Evolutionary conservation across 805 yeast species (phyloP).

Genomic region (Yarrowia bubula): DNA sequence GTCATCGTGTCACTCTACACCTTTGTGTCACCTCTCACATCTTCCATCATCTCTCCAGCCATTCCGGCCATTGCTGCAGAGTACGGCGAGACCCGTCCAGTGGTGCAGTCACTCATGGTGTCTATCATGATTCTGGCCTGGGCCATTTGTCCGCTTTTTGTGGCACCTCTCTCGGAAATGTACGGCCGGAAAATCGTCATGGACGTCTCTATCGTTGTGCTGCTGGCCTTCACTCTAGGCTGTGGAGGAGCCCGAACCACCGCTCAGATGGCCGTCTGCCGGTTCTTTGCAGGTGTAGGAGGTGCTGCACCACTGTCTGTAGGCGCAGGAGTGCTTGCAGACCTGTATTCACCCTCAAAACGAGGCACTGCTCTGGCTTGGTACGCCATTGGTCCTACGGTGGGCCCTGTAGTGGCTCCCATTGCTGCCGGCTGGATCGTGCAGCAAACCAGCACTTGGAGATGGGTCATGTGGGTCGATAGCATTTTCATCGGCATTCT

Average conservation of each 20-base stretch:
- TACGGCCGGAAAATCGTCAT: constrained; percentile 61
- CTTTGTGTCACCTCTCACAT: constrained; percentile 58
- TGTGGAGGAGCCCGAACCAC: constrained; percentile 60
- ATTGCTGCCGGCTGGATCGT: constrained; percentile 55
- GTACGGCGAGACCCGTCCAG: constrained; percentile 45
- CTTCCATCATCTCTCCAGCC: constrained; percentile 64
- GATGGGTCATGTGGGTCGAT: constrained; percentile 62
- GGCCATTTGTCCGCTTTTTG: constrained; percentile 63
- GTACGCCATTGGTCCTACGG: constrained; percentile 58
- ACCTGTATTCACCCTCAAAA: constrained; percentile 51
- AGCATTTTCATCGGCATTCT: constrained; percentile 54
- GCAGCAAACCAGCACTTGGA: constrained; percentile 45
- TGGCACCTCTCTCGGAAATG: constrained; percentile 68
- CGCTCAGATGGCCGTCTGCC: constrained; percentile 55
- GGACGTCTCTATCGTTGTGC: constrained; percentile 50
- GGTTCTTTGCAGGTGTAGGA: constrained; percentile 65
- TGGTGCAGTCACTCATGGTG: constrained; percentile 54
- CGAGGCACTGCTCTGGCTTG: constrained; percentile 58
- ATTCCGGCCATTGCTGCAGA: constrained; percentile 48
- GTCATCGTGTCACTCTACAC: constrained; percentile 54
- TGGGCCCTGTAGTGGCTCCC: constrained; percentile 55
- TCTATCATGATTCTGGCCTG: constrained; percentile 68
- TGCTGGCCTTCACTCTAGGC: constrained; percentile 46
- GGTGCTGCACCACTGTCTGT: constrained; percentile 67
- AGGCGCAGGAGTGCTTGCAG: constrained; percentile 69